Base-by-base conservation (phyloP, 2,329 filamentous ascomycete genomes). In the Phoma sp. region DNA sequence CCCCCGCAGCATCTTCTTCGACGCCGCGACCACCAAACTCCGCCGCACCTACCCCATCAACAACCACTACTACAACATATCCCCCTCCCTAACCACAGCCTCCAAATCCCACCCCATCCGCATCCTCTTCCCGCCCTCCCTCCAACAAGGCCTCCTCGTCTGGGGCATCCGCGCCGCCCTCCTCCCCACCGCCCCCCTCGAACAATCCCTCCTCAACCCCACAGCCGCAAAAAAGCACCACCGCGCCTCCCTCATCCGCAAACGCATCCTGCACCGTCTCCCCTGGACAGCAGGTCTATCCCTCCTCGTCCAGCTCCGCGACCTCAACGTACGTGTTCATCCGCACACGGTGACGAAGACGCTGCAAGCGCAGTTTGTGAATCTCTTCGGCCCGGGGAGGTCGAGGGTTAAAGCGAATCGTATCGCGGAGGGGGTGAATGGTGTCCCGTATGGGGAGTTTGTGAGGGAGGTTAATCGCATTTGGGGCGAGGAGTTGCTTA, bases 81-180 rank as follows among this genome's bases (percentile, higher is more conserved):
- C 60, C 15, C 12, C 36, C 10, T 33, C 30, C 12, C 15, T 62
- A 3, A 18, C 42, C 3, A 1, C 26, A 56, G 4, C 53, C 40
- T 25, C n/a, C n/a, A 14, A 20, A 2, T 11, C 28, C 12, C 71
- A 74, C 39, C 71, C 73, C 7, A 45, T 75, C 18, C 62, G 66
- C 7, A 42, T 54, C 20, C 53, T 75, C 1, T 71, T 74, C 25
- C 56, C 59, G 0, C 51, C 55, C 1, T 48, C 57, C 0, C 64
- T 72, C 23, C 60, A 67, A 15, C 68, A 71, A 47, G 72, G 48
- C 3, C 57, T 76, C 28, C 57, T 76, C 25, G 53, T 66, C 2
- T 76, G 73, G 73, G 72, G 72, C 7, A 70, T 76, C 43, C 62
- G 62, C 20, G 61, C 67, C 14, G 68, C 64, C 5, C 53, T 73